Conservation (phyloP, 179 eudicot species). For the Amaranthus tricolor region DNA sequence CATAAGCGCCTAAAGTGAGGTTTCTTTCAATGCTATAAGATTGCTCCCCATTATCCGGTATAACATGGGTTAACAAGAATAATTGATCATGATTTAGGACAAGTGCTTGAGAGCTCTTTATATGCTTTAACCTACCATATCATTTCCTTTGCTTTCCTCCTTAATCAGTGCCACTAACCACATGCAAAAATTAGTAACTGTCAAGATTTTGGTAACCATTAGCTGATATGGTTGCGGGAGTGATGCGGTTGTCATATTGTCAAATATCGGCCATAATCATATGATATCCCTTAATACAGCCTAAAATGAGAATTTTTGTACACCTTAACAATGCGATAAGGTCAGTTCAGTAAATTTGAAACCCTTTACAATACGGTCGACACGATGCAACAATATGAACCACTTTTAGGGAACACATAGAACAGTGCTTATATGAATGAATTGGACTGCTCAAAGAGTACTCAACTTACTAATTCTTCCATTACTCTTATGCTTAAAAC, state of each 20-base stretch:
- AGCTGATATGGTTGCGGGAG: background rate
- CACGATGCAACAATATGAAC: background rate
- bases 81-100: slow-evolving; percentile 14
- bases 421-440: slow-evolving; percentile 3
- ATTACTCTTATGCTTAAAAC: background rate
- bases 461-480: slow-evolving; percentile 4
- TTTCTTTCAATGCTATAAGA: background rate
- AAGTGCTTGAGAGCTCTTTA: slow-evolving; percentile 9
- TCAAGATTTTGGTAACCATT: background rate
- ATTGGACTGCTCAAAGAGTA: background rate
- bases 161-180: slow-evolving; percentile 20
- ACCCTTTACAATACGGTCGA: no score
- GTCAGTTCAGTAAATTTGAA: no score
- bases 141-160: slow-evolving; percentile 19
- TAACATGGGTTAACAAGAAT: slow-evolving; percentile 12
- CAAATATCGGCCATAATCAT: no score
- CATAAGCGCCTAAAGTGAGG: slow-evolving; percentile 2
- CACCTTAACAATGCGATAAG: no score
- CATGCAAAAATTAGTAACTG: background rate
- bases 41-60: slow-evolving; percentile 14
- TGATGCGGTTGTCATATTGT: background rate
- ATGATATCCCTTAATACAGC: no score
- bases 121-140: slow-evolving; percentile 16
- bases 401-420: background rate
- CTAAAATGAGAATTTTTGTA: no score